A percentile compares a stretch with the other conserved stretches of the same genome.
These are phyloP conservation scores for Limnomonas spitsbergensis DNA, from an alignment of 139 green algal species.

Conservation along the genomic window DNA sequence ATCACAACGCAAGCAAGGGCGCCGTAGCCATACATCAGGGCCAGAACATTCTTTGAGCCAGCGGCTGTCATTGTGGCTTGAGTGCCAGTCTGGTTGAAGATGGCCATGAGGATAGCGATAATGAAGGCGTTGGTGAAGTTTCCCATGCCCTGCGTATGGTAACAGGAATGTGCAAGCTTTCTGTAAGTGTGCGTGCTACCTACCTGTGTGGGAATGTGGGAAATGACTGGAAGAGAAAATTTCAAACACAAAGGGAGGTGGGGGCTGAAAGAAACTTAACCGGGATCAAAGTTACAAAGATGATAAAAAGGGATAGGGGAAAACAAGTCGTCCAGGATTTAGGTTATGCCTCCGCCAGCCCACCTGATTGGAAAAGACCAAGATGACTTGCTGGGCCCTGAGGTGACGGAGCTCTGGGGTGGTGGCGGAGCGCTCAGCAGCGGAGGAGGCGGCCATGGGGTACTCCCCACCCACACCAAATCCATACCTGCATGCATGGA, in stretches of 20 bases:
- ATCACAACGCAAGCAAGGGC: slow-evolving; percentile 17
- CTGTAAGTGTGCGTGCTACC: background rate
- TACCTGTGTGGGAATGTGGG: background rate
- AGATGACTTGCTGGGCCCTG: slow-evolving; percentile 49
- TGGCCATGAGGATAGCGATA: slow-evolving; percentile 40
- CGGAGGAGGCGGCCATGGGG: slow-evolving; percentile 70
- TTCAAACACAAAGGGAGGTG: no score
- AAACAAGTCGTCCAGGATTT: no score
- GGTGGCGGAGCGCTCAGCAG: slow-evolving; percentile 68
- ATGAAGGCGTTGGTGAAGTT: slow-evolving; percentile 46
- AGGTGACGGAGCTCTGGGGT: slow-evolving; percentile 40
- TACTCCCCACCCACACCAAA: slow-evolving; percentile 69
- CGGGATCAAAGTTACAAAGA: no score
- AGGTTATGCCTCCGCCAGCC: no score
- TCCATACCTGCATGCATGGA: slow-evolving; percentile 36
- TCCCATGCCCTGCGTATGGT: slow-evolving; percentile 34
- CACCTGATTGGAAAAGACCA: slow-evolving; percentile 60
- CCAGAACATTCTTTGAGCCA: slow-evolving; percentile 3
- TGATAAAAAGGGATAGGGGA: no score
- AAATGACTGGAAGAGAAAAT: no score
- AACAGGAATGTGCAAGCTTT: background rate
- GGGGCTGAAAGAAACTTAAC: no score
- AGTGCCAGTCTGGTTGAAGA: slow-evolving; percentile 28
- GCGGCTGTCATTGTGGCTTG: background rate
- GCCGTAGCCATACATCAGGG: slow-evolving; percentile 23